Conservation (phyloP, 1,284 basidiomycete genomes). For the Caloboletus inedulis region DNA sequence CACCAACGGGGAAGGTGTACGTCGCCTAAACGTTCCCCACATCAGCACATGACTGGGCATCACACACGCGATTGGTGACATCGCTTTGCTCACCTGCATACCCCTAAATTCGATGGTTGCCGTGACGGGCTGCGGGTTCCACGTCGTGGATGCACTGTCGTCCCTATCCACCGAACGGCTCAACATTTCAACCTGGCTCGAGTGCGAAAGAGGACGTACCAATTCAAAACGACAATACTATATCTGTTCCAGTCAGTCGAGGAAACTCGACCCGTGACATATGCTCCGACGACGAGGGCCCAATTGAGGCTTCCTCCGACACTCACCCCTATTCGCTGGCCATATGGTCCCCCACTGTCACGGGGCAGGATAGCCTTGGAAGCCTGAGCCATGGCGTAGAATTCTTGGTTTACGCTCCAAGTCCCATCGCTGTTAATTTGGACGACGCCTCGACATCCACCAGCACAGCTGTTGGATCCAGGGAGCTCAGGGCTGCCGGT, state of each 20-base stretch:
- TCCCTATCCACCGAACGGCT: conserved; percentile 36
- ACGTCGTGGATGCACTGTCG: conserved; percentile 48
- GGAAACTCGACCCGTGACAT: conserved; percentile 54
- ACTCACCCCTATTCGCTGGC: conserved; percentile 59
- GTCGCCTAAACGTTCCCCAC: conserved; percentile 25
- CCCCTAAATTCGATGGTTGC: conserved; percentile 71
- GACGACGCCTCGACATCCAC: conserved; percentile 63
- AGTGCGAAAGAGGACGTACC: conserved; percentile 31
- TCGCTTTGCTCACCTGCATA: conserved; percentile 46
- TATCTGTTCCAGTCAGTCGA: conserved; percentile 61
- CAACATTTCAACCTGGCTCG: not conserved
- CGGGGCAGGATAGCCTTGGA: conserved; percentile 70
- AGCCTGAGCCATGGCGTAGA: conserved; percentile 71
- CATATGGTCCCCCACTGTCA: conserved; percentile 65
- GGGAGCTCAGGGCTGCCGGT: conserved; percentile 62
- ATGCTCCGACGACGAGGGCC: conserved; percentile 63
- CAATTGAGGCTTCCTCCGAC: conserved; percentile 56
- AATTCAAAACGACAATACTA: conserved; percentile 68
- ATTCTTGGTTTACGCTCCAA: conserved; percentile 69
- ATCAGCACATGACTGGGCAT: not conserved
- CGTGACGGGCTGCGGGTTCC: conserved; percentile 59
- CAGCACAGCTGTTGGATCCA: conserved; percentile 58
- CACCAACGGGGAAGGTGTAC: conserved; percentile 41
- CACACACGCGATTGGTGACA: not conserved
- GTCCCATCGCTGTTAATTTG: conserved; percentile 61